phyloP scores from a whole-genome alignment of 306 rosid species.

The Trifolium subterraneum region DNA sequence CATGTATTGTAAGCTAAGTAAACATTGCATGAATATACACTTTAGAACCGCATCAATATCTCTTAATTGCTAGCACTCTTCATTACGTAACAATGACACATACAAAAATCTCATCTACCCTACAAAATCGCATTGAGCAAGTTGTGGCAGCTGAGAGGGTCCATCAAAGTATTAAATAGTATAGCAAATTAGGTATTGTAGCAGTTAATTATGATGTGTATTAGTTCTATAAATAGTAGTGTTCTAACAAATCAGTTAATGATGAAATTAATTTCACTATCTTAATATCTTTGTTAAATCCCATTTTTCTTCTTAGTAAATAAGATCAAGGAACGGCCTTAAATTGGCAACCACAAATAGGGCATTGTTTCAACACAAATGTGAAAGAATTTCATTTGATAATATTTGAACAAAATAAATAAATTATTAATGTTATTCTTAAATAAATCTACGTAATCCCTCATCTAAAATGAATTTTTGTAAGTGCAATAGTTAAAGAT shows the following conservation, averaged over 20 bases:
- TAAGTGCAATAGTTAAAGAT: background rate
- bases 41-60: no score
- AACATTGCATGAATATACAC: background rate
- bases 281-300: no score
- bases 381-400: background rate
- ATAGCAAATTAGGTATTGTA: background rate
- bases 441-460: no score
- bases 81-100: background rate
- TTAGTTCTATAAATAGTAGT: background rate
- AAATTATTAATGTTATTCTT: no score
- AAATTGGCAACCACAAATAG: background rate
- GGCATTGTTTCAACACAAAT: background rate
- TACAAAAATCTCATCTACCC: background rate
- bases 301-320: background rate
- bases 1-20: background rate
- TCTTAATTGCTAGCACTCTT: background rate
- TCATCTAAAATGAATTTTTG: no score
- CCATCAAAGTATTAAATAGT: background rate
- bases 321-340: background rate
- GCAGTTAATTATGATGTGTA: background rate
- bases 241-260: background rate
- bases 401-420: no score
- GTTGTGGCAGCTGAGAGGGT: background rate
- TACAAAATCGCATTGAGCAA: background rate
- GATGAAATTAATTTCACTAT: background rate